Evolutionary conservation across 2,329 filamentous ascomycete species (phyloP).

Genomic region (Biscogniauxia mediterranea): DNA sequence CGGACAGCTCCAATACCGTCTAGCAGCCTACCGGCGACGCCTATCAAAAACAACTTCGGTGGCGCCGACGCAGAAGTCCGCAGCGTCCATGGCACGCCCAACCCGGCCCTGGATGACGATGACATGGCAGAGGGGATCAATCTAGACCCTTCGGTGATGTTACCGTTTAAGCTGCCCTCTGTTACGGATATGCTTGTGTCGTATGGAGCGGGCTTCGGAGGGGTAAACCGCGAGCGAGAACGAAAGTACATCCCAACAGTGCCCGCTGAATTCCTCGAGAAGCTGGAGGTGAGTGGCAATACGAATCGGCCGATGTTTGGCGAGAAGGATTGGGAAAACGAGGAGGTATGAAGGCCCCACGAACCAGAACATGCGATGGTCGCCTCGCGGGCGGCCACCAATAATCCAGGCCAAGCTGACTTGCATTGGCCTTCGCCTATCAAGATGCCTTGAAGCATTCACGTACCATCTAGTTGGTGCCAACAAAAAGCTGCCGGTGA

Average conservation of each 20-base stretch:
- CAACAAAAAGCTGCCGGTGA: constrained; percentile 15
- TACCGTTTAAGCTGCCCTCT: constrained; percentile 92
- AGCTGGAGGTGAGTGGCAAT: constrained; percentile 65
- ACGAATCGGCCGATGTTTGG: constrained; percentile 56
- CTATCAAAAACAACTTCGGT: constrained; percentile 37
- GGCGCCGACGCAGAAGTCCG: constrained; percentile 44
- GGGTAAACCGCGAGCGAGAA: constrained; percentile 85
- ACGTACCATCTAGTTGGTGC: constrained; percentile 17
- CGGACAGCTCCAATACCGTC: constrained; percentile 43
- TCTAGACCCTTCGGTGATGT: constrained; percentile 84
- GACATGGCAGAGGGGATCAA: constrained; percentile 74
- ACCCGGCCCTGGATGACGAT: constrained; percentile 54
- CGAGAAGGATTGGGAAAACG: constrained; percentile 66
- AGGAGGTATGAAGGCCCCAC: constrained; percentile 45
- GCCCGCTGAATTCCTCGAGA: constrained; percentile 87
- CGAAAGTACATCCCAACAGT: constrained; percentile 95
- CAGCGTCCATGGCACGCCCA: constrained; percentile 42
- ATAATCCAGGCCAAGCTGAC: constrained; percentile 15
- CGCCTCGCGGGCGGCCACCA: constrained; percentile 12
- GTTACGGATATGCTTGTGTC: constrained; percentile 96
- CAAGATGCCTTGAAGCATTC: constrained; percentile 14
- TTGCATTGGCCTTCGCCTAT: constrained; percentile 21
- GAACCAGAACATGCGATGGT: constrained; percentile 11
- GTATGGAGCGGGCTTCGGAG: constrained; percentile 92
- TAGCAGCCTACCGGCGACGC: constrained; percentile 36